Conservation (phyloP, 208 protist species). For the Trypanosoma scelopori region DNA sequence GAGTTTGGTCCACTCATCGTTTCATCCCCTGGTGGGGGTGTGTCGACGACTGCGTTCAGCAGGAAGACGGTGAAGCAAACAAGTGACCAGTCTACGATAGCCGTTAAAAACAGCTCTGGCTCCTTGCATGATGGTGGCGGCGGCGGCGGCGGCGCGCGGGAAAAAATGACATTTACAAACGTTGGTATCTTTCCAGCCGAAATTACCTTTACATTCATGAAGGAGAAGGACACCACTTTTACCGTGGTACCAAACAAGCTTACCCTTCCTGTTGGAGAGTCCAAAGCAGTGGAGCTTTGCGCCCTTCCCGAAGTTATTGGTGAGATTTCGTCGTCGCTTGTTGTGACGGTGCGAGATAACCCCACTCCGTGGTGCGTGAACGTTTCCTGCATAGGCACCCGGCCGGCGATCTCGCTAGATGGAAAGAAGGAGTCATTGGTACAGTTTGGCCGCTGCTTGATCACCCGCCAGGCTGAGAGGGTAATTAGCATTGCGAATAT, state of each 20-base stretch:
- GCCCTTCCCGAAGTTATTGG: constrained; percentile 86
- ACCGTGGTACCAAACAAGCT: constrained; percentile 69
- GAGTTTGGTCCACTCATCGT: constrained; percentile 96
- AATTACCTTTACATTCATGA: constrained; percentile 70
- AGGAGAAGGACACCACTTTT: constrained; percentile 89
- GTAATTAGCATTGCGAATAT: constrained; percentile 75
- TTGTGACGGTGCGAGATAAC: constrained; percentile 92
- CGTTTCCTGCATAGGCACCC: constrained; percentile 81
- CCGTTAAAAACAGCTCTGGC: neutral
- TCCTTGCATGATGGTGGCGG: constrained; percentile 3
- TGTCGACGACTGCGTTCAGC: neutral
- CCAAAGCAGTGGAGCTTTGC: constrained; percentile 68
- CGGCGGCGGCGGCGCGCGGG: too few species aligned
- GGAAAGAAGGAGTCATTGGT: constrained; percentile 68
- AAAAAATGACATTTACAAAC: constrained; percentile 92
- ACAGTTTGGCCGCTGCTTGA: constrained; percentile 81
- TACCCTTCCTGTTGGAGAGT: constrained; percentile 77
- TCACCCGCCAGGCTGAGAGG: constrained; percentile 46
- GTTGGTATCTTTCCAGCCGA: constrained; percentile 71
- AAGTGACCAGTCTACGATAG: neutral
- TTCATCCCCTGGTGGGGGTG: constrained; percentile 25
- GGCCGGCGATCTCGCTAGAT: constrained; percentile 77
- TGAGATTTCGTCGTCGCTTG: constrained; percentile 74
- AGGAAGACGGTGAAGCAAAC: neutral
- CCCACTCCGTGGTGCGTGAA: constrained; percentile 87